These are phyloP conservation scores for Hygrophoropsis aurantiaca DNA, from an alignment of 768 basidiomycete species.

Conservation along the genomic window DNA sequence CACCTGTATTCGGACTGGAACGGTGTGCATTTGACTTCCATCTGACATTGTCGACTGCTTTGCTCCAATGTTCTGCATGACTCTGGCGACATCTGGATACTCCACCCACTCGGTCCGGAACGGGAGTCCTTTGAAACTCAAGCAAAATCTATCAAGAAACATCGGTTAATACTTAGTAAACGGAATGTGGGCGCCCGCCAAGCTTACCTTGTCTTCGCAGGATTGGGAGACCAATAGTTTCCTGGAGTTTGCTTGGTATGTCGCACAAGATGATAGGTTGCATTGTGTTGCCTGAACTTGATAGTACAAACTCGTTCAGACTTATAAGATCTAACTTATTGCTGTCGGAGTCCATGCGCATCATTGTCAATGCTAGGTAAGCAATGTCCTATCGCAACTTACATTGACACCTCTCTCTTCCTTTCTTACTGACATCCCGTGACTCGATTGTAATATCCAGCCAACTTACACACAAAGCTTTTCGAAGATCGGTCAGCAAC, in stretches of 20 bases:
- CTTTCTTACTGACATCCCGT: too few relatives aligned
- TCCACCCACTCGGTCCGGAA: constrained; percentile 53
- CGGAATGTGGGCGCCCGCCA: too few relatives aligned
- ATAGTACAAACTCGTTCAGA: too few relatives aligned
- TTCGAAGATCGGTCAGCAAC: too few relatives aligned
- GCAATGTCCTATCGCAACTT: too few relatives aligned
- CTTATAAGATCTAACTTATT: too few relatives aligned
- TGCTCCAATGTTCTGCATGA: constrained; percentile 29
- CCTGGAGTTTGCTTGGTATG: constrained; percentile 29
- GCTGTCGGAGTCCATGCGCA: too few relatives aligned
- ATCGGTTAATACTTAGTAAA: neutral
- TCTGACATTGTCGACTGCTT: neutral
- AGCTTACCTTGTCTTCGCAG: constrained; percentile 33
- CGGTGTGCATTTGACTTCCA: constrained; percentile 38
- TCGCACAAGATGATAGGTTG: constrained; percentile 39
- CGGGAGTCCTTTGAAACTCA: constrained; percentile 35
- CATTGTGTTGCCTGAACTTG: neutral
- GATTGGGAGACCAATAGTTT: constrained; percentile 30
- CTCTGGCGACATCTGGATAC: constrained; percentile 43
- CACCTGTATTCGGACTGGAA: constrained; percentile 41
- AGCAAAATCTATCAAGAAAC: constrained; percentile 16
- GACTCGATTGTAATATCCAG: too few relatives aligned
- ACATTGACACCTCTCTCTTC: too few relatives aligned
- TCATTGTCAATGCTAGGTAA: too few relatives aligned
- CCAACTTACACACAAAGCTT: too few relatives aligned